These are phyloP conservation scores for Vitellaria paradoxa DNA, from an alignment of 179 eudicot species.

Conservation along the genomic window DNA sequence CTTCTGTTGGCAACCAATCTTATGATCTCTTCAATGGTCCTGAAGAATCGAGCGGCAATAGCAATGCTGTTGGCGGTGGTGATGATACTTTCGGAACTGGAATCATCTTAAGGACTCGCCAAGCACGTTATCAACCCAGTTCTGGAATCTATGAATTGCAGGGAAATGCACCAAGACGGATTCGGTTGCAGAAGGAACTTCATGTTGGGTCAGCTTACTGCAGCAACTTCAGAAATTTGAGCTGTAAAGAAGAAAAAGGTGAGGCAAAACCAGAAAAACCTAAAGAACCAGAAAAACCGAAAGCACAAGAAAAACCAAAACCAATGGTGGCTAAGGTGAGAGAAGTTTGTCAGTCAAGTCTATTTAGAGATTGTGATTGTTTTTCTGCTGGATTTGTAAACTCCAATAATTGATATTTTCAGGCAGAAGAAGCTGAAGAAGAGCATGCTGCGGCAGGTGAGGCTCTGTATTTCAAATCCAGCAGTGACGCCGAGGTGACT, in stretches of 20 bases:
- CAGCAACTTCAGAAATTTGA: background rate
- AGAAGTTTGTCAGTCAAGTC: background rate
- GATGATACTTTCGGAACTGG: conserved; percentile 34
- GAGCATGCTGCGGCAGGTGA: background rate
- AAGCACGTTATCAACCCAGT: conserved; percentile 7
- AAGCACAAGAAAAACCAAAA: too few relatives aligned
- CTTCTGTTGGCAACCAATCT: conserved; percentile 18
- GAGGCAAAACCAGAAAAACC: conserved; percentile 5
- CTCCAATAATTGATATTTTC: conserved; percentile 5
- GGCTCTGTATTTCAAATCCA: background rate
- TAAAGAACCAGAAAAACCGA: too few relatives aligned
- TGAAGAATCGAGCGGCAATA: conserved; percentile 13
- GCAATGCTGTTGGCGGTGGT: conserved; percentile 14
- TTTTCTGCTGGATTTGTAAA: background rate
- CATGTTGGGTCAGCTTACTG: conserved; percentile 7
- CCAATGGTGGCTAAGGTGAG: conserved; percentile 18
- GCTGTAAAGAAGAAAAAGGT: conserved; percentile 10
- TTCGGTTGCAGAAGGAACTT: conserved; percentile 21
- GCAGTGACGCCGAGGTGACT: background rate
- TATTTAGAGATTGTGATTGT: background rate
- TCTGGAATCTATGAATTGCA: conserved; percentile 29
- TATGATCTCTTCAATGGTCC: background rate
- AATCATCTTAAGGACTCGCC: conserved; percentile 46
- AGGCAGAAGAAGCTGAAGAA: conserved; percentile 11
- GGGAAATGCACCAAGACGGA: conserved; percentile 56